Percentiles rank a stretch among this genome's conserved stretches.
Conservation (phyloP, 352 stramenopile species). For the Phytophthora parvispora region DNA sequence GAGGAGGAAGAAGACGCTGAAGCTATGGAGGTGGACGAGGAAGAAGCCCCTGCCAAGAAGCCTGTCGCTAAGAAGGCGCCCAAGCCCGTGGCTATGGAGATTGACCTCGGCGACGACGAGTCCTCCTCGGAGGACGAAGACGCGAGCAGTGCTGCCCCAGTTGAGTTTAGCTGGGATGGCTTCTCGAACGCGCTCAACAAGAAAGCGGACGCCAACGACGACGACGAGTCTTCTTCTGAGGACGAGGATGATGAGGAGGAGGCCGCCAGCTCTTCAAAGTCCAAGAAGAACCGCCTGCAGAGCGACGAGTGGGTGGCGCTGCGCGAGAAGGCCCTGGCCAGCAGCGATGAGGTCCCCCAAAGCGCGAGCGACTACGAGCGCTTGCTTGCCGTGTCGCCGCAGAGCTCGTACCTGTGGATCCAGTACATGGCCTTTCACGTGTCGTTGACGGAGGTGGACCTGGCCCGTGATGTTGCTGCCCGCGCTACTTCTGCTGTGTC, state of each 20-base stretch:
- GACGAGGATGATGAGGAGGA: slow-evolving; percentile 60
- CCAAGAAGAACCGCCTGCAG: slow-evolving; percentile 92
- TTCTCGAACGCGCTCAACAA: slow-evolving; percentile 80
- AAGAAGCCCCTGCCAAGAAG: slow-evolving; percentile 54
- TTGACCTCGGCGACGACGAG: slow-evolving; percentile 63
- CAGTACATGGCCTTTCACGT: slow-evolving; percentile 99
- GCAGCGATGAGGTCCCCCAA: slow-evolving; percentile 93
- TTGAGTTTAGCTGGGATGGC: slow-evolving; percentile 91
- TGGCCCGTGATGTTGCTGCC: slow-evolving; percentile 94
- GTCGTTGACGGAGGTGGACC: slow-evolving; percentile 94
- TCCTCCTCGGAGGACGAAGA: slow-evolving; percentile 77
- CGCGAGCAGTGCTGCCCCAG: slow-evolving; percentile 35
- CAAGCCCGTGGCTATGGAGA: slow-evolving; percentile 46
- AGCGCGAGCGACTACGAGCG: slow-evolving; percentile 96
- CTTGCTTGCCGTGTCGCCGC: slow-evolving; percentile 94
- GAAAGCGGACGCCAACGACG: slow-evolving; percentile 52
- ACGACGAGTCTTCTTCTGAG: slow-evolving; percentile 61
- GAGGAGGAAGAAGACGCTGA: slow-evolving; percentile 56
- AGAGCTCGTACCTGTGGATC: slow-evolving; percentile 98
- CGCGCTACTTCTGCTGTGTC: slow-evolving; percentile 95
- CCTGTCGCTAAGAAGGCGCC: slow-evolving; percentile 41
- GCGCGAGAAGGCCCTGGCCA: slow-evolving; percentile 94
- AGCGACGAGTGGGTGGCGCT: slow-evolving; percentile 96
- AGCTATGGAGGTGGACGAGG: slow-evolving; percentile 62
- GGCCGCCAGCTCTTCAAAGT: slow-evolving; percentile 80